Conservation (phyloP, 2,329 filamentous ascomycete genomes). For the Verticillium isaacii region DNA sequence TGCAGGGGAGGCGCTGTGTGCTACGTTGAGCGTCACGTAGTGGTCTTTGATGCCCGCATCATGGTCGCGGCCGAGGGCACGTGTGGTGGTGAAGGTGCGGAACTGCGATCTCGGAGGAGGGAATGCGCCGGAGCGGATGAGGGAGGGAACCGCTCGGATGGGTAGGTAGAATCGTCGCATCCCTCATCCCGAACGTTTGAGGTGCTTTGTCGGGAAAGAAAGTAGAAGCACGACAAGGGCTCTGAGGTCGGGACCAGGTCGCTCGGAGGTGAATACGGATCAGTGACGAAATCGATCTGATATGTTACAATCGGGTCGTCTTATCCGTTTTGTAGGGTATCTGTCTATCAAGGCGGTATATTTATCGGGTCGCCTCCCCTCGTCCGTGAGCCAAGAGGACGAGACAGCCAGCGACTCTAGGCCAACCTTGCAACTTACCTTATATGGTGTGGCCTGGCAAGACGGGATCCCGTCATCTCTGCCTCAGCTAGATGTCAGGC, state of each 20-base stretch:
- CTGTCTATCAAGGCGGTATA: too few relatives aligned
- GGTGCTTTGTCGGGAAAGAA: neutral
- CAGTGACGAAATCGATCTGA: conserved; percentile 3
- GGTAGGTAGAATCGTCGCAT: conserved; percentile 48
- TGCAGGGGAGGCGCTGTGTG: conserved; percentile 59
- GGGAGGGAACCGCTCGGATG: conserved; percentile 20
- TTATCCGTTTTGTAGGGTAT: too few relatives aligned
- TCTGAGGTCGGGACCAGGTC: neutral
- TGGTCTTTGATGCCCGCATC: conserved; percentile 51
- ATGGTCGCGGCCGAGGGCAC: conserved; percentile 20
- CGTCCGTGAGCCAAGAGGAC: too few relatives aligned
- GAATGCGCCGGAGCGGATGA: conserved; percentile 11
- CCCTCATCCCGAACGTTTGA: conserved; percentile 49
- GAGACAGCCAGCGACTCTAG: too few relatives aligned
- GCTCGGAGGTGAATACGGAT: neutral
- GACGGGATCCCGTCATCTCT: too few relatives aligned
- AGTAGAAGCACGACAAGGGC: neutral
- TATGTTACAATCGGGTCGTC: neutral
- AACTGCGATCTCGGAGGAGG: conserved; percentile 4
- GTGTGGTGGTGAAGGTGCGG: conserved; percentile 13
- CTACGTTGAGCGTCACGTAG: conserved; percentile 78
- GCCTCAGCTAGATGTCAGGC: too few relatives aligned
- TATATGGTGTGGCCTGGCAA: too few relatives aligned
- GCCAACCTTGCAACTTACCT: too few relatives aligned
- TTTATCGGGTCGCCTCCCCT: too few relatives aligned